Percentiles rank a stretch among this genome's conserved stretches.
These are phyloP conservation scores for Incumbomyces lentus DNA, from an alignment of 2,329 filamentous ascomycete genomes.

Conservation along the genomic window DNA sequence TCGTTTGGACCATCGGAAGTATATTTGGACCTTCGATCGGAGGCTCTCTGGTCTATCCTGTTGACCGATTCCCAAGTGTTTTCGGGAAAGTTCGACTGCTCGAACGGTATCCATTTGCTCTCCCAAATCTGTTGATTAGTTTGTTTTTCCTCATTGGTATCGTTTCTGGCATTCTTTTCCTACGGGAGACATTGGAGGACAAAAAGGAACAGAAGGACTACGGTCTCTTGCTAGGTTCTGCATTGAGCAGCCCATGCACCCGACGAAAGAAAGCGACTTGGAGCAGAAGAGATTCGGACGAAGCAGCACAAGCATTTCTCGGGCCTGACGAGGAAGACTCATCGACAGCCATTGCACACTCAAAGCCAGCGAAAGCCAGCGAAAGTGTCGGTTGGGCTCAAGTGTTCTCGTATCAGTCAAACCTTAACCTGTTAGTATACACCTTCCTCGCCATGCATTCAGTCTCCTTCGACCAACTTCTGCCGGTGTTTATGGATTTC, in stretches of 20 bases:
- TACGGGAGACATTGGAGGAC: slow-evolving; percentile 73
- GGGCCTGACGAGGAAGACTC: slow-evolving; percentile 16
- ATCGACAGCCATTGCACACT: slow-evolving; percentile 7
- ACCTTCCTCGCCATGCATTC: slow-evolving; percentile 71
- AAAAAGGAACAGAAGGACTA: slow-evolving; percentile 61
- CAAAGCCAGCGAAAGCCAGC: slow-evolving; percentile 8
- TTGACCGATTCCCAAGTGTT: slow-evolving; percentile 58
- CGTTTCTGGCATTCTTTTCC: slow-evolving; percentile 62
- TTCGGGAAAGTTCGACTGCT: slow-evolving; percentile 62
- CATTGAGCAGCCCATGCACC: slow-evolving; percentile 41
- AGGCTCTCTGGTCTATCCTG: slow-evolving; percentile 73
- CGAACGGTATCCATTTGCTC: slow-evolving; percentile 64
- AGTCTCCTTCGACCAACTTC: slow-evolving; percentile 74
- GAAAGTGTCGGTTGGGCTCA: slow-evolving; percentile 41
- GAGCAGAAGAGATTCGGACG: slow-evolving; percentile 11
- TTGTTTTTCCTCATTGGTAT: slow-evolving; percentile 70
- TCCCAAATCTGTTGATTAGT: slow-evolving; percentile 74
- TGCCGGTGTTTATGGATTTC: slow-evolving; percentile 82
- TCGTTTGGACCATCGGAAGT: slow-evolving; percentile 78
- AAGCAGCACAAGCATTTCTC: slow-evolving; percentile 26
- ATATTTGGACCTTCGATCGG: slow-evolving; percentile 84
- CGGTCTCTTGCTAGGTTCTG: slow-evolving; percentile 62
- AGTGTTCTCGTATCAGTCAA: slow-evolving; percentile 64
- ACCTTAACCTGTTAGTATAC: slow-evolving; percentile 66
- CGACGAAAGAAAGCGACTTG: slow-evolving; percentile 11